These are phyloP conservation scores for Triadica sebifera DNA, from an alignment of 345 rosid species.

Conservation along the genomic window DNA sequence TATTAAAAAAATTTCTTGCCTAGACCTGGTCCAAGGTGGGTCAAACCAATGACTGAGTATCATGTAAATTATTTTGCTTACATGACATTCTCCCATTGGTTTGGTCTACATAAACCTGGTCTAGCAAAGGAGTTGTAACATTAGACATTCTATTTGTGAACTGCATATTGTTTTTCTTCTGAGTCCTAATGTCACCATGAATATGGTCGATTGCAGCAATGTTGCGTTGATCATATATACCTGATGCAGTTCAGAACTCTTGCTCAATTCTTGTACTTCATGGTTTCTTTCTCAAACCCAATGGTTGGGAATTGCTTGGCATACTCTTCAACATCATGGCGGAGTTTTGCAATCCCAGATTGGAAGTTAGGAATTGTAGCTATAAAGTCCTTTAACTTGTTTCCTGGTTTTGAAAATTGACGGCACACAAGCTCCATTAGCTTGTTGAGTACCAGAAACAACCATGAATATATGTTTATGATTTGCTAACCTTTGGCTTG, in stretches of 20 bases:
- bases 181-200: neutral
- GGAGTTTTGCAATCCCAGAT: constrained; percentile 68
- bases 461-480: no score
- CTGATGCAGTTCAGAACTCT: constrained; percentile 12
- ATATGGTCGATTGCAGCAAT: neutral
- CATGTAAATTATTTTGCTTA: no score
- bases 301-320: constrained; percentile 97
- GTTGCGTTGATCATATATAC: constrained; percentile 11
- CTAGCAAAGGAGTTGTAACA: neutral
- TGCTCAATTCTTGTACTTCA: constrained; percentile 90
- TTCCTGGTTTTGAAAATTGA: constrained; percentile 50
- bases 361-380: constrained; percentile 54
- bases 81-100: no score
- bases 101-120: no score
- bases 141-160: neutral
- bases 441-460: constrained; percentile 3
- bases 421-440: constrained; percentile 16
- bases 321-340: constrained; percentile 69
- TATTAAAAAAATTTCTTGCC: no score
- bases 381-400: constrained; percentile 84
- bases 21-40: no score
- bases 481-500: no score
- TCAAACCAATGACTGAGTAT: no score
- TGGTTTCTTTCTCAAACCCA: constrained; percentile 88
- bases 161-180: neutral